Evolutionary conservation across 2,329 filamentous ascomycete genomes (phyloP).

Genomic region (Clonostachys rosea): DNA sequence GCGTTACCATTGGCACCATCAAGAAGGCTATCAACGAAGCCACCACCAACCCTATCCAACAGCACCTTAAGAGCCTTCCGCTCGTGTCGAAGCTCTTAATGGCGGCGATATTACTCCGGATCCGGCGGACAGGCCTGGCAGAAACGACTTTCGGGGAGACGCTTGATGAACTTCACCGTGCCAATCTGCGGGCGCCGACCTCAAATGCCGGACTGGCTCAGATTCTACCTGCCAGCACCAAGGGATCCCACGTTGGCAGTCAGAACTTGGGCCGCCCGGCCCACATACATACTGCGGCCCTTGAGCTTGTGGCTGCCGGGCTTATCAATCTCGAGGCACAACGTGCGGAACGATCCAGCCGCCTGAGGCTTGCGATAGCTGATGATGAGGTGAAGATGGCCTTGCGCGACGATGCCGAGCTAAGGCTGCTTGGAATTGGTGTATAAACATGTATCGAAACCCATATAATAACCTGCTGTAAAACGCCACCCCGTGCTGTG

Average conservation of each 20-base stretch:
- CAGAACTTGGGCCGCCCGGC: constrained; percentile 16
- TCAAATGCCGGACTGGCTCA: constrained; percentile 28
- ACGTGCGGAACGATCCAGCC: constrained; percentile 79
- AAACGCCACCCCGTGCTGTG: no score
- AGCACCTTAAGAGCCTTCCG: constrained; percentile 78
- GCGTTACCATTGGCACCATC: constrained; percentile 88
- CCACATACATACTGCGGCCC: constrained; percentile 64
- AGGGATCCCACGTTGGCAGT: constrained; percentile 16
- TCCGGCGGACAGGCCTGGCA: constrained; percentile 76
- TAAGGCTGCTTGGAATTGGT: constrained; percentile 70
- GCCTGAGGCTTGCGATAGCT: constrained; percentile 78
- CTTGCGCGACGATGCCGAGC: constrained; percentile 81
- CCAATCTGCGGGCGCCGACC: constrained; percentile 23
- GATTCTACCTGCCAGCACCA: constrained; percentile 21
- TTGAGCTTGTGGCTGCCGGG: constrained; percentile 82
- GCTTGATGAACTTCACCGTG: constrained; percentile 63
- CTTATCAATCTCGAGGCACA: constrained; percentile 79
- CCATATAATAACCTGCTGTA: no score
- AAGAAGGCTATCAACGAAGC: constrained; percentile 94
- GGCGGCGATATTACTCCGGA: constrained; percentile 72
- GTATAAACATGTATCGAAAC: constrained; percentile 13
- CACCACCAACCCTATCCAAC: constrained; percentile 86
- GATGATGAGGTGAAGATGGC: constrained; percentile 90
- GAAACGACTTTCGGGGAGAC: constrained; percentile 90
- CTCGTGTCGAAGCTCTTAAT: constrained; percentile 82